These are phyloP conservation scores for Salisapilia sapeloensis DNA, from an alignment of 352 stramenopile genomes.

Conservation along the genomic window DNA sequence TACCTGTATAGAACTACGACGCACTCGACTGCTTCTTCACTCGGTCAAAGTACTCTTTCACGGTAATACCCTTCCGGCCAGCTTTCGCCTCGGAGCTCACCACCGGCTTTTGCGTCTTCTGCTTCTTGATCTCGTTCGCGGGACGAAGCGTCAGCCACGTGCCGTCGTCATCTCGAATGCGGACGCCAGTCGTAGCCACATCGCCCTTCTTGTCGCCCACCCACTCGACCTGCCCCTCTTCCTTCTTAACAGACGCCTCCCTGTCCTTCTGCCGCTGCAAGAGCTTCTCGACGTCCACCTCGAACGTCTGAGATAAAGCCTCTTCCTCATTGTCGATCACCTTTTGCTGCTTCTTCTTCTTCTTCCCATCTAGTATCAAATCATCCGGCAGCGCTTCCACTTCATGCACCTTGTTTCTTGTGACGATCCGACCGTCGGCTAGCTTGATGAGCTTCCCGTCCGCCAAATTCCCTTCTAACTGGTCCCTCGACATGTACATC, in stretches of 20 bases:
- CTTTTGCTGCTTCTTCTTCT: slow-evolving; percentile 10
- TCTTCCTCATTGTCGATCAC: slow-evolving; percentile 10
- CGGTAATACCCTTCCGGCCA: slow-evolving; percentile 53
- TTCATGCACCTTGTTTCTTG: slow-evolving; percentile 68
- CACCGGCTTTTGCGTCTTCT: slow-evolving; percentile 45
- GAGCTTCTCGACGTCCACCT: slow-evolving; percentile 64
- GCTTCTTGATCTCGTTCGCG: slow-evolving; percentile 59
- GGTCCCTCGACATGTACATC: slow-evolving; percentile 72
- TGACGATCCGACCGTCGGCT: slow-evolving; percentile 65
- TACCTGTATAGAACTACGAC: too few species aligned
- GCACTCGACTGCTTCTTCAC: slow-evolving; percentile 64
- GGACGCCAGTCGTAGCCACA: slow-evolving; percentile 56
- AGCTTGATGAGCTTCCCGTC: slow-evolving; percentile 59
- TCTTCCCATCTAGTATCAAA: slow-evolving; percentile 26
- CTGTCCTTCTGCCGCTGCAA: slow-evolving; percentile 51
- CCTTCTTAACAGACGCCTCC: slow-evolving; percentile 7
- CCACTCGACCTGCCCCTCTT: slow-evolving; percentile 39
- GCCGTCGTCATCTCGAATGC: slow-evolving; percentile 70
- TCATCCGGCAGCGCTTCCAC: slow-evolving; percentile 71
- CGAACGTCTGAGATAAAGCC: slow-evolving; percentile 12
- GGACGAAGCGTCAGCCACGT: slow-evolving; percentile 70
- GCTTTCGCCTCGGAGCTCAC: slow-evolving; percentile 56
- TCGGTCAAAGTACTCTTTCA: slow-evolving; percentile 79
- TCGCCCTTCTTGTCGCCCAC: slow-evolving; percentile 51
- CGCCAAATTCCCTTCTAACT: slow-evolving; percentile 65